These are phyloP conservation scores for Pythium brachiatum DNA, from an alignment of 352 stramenopile species.

Conservation along the genomic window DNA sequence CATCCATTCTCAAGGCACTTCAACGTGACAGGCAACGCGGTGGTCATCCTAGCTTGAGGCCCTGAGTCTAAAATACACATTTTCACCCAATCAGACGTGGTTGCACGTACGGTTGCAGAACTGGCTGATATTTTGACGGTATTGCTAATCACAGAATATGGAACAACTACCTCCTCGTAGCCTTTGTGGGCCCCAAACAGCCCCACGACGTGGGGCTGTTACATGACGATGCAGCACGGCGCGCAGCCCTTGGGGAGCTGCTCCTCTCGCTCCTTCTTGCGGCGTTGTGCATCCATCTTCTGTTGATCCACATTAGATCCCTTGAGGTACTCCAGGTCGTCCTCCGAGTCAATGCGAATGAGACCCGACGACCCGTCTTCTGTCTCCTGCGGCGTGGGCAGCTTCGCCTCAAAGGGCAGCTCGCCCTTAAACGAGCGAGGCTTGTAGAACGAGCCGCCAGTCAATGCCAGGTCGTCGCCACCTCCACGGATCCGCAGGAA, in stretches of 20 bases:
- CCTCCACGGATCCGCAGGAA: constrained; percentile 51
- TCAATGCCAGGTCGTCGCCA: constrained; percentile 29
- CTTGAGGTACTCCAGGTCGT: constrained; percentile 52
- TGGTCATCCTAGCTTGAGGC: too few relatives aligned
- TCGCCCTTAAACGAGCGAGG: constrained; percentile 62
- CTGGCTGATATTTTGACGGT: too few relatives aligned
- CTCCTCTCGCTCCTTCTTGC: constrained; percentile 22
- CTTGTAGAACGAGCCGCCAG: constrained; percentile 22
- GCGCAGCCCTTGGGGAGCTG: constrained; percentile 40
- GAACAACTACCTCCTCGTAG: too few relatives aligned
- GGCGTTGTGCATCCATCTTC: constrained; percentile 24
- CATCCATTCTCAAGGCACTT: too few relatives aligned
- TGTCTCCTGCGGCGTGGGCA: constrained; percentile 17
- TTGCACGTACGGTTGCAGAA: too few relatives aligned
- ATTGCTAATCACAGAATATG: too few relatives aligned
- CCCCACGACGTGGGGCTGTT: too few relatives aligned
- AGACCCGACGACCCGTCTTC: constrained; percentile 8
- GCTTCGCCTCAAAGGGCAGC: constrained; percentile 32
- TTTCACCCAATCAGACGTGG: too few relatives aligned
- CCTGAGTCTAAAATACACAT: too few relatives aligned
- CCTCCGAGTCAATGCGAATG: constrained; percentile 27
- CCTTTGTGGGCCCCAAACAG: too few relatives aligned
- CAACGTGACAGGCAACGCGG: too few relatives aligned
- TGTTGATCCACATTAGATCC: constrained; percentile 39
- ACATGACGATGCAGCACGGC: constrained; percentile 57